Evolutionary conservation across 2,329 filamentous ascomycete genomes (phyloP).

Genomic region (Ceratocystiopsis minuta): DNA sequence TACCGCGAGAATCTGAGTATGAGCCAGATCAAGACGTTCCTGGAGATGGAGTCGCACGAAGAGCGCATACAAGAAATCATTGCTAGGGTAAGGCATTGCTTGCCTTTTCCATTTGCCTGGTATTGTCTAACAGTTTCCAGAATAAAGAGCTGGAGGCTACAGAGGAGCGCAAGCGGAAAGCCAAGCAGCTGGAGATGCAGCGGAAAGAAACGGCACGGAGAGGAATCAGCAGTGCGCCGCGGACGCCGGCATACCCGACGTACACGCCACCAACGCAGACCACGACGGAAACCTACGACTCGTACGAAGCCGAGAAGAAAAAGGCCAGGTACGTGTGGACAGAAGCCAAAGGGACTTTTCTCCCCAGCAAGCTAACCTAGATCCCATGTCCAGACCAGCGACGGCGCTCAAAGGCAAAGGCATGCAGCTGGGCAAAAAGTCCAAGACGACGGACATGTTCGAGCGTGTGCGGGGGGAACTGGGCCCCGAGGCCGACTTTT

Average conservation of each 20-base stretch:
- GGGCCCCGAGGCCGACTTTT: conserved; percentile 71
- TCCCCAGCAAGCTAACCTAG: too few species aligned
- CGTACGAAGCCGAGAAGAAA: conserved; percentile 95
- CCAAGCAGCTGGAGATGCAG: conserved; percentile 97
- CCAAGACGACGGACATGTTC: conserved; percentile 92
- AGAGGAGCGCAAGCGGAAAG: conserved; percentile 95
- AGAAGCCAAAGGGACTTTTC: neutral
- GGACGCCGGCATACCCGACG: conserved; percentile 69
- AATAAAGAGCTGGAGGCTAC: conserved; percentile 98
- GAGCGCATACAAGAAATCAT: conserved; percentile 98
- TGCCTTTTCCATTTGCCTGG: neutral
- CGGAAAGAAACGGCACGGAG: conserved; percentile 83
- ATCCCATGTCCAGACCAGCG: neutral
- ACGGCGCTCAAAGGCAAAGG: conserved; percentile 75
- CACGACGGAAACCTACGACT: conserved; percentile 70
- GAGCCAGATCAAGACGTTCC: conserved; percentile 95
- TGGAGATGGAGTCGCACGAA: conserved; percentile 98
- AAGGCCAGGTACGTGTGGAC: conserved; percentile 52
- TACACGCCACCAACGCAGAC: conserved; percentile 59
- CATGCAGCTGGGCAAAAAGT: conserved; percentile 98
- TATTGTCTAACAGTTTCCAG: conserved; percentile 22
- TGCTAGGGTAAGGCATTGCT: conserved; percentile 44
- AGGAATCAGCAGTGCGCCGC: conserved; percentile 36
- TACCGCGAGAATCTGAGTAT: conserved; percentile 94
- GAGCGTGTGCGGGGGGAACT: conserved; percentile 86